These are phyloP conservation scores for Vanrija sp. DNA, from an alignment of 1,284 basidiomycete genomes.

Conservation along the genomic window DNA sequence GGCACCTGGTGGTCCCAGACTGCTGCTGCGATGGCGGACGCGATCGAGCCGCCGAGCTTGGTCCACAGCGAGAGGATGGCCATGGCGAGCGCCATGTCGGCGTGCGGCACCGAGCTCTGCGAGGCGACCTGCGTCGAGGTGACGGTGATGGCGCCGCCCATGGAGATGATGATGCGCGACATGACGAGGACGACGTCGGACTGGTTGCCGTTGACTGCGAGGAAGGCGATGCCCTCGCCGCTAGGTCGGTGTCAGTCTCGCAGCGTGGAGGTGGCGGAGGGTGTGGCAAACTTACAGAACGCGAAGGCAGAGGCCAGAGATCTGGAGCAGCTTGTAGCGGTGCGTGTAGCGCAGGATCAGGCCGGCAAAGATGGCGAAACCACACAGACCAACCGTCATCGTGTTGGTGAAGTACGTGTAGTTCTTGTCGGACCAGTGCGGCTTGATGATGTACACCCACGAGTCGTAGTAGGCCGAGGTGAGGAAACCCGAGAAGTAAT, in stretches of 20 bases:
- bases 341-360: conserved; percentile 47
- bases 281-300: too few species aligned
- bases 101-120: conserved; percentile 46
- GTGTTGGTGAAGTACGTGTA: conserved; percentile 36
- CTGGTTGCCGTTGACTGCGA: conserved; percentile 30
- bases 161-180: conserved; percentile 35
- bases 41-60: conserved; percentile 43
- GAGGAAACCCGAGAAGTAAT: conserved; percentile 43
- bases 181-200: conserved; percentile 14
- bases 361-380: conserved; percentile 45
- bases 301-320: conserved; percentile 28
- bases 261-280: too few species aligned
- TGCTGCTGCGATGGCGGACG: conserved; percentile 34
- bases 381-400: conserved; percentile 43
- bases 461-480: conserved; percentile 37
- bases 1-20: conserved; percentile 39
- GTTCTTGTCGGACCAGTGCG: conserved; percentile 23
- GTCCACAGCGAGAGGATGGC: conserved; percentile 47
- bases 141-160: conserved; percentile 43
- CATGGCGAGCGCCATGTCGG: conserved; percentile 46
- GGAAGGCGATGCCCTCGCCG: conserved; percentile 28
- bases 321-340: conserved; percentile 49
- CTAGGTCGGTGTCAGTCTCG: too few species aligned
- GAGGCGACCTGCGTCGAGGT: conserved; percentile 43
- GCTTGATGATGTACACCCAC: conserved; percentile 45